Conservation (phyloP, 2,329 filamentous ascomycete genomes). For the Nothophoma quercina region DNA sequence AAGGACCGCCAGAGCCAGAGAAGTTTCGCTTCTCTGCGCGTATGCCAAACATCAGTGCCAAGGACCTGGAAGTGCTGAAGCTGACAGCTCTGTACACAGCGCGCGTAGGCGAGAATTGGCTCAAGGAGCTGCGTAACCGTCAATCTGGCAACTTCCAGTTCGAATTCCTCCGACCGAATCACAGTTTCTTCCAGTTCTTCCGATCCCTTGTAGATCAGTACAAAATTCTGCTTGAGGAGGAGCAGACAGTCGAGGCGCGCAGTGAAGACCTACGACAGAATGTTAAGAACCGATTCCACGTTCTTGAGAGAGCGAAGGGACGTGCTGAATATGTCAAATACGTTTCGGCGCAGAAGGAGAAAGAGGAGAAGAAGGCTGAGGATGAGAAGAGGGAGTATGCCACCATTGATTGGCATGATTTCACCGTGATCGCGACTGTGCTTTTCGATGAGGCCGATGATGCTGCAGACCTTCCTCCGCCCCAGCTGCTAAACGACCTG, state of each 20-base stretch:
- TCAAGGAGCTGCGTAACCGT: conserved; percentile 86
- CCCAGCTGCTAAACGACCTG: conserved; percentile 87
- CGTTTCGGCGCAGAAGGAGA: conserved; percentile 83
- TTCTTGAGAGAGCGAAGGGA: conserved; percentile 81
- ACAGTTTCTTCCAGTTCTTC: conserved; percentile 96
- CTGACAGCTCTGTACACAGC: conserved; percentile 91
- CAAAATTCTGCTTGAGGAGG: conserved; percentile 76
- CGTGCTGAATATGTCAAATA: conserved; percentile 87
- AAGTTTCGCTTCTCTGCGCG: conserved; percentile 93
- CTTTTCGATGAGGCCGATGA: conserved; percentile 91
- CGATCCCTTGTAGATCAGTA: conserved; percentile 93
- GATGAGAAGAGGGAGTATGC: conserved; percentile 79
- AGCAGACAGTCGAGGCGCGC: conserved; percentile 75
- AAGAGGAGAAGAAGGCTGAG: conserved; percentile 87
- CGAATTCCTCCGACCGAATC: conserved; percentile 92
- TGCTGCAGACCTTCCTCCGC: conserved; percentile 82
- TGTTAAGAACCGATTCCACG: conserved; percentile 77
- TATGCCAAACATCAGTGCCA: conserved; percentile 96
- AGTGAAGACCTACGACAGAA: conserved; percentile 77
- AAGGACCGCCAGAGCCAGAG: conserved; percentile 83
- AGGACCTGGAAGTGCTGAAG: conserved; percentile 78
- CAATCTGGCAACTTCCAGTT: conserved; percentile 94
- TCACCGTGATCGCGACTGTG: conserved; percentile 94
- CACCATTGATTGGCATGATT: conserved; percentile 98
- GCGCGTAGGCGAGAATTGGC: conserved; percentile 89